Evolutionary conservation across 2,329 filamentous ascomycete species (phyloP), one percentile per base, ranked within the genome.

Genomic region (Aspergillus niger): DNA sequence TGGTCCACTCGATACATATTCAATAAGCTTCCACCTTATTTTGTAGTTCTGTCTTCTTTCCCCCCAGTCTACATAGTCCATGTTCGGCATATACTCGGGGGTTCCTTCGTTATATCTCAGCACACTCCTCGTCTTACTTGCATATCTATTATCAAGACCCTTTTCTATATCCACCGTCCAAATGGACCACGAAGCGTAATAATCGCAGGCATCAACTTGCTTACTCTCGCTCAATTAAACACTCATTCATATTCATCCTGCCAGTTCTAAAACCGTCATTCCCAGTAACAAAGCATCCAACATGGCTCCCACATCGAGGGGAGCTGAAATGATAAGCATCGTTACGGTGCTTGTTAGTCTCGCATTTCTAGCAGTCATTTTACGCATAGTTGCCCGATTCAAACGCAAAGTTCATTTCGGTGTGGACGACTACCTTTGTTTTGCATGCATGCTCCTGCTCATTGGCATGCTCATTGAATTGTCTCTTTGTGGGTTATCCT

Each of bases 341-440:
- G 62, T 74, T 38, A 62, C 70, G 44, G 70, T 70, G 59, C 65
- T 74, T 57, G 71, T 74, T 20, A 63, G 61, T 32, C 59, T 74
- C 4, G 66, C 69, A 43, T 48, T 72, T 5, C 52, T 71, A 8
- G 66, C 67, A 2, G 69, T 72, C 4, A 59, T 67, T 2, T 36
- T 74, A 26, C 70, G 72, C 15, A 58, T 70, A 17, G 38, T 69
- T 30, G 72, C 72, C 48, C 68, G 72, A 13, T 36, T 71, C 4
- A 69, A 66, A 43, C 65, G 72, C 28, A 66, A 69, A 64, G 70
- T 74, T 8, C 58, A 59, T 6, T 69, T 74, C 32, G 72, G 69
- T 0, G 22, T 71, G n/a, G 71, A 74, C 62, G 72, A 74, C 57
- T 73, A 74, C 54, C 66, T 74, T 13, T 71, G 67, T 51, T 63